Conservation (phyloP, 148 eudicot genomes). For the Polygonum maritimum region DNA sequence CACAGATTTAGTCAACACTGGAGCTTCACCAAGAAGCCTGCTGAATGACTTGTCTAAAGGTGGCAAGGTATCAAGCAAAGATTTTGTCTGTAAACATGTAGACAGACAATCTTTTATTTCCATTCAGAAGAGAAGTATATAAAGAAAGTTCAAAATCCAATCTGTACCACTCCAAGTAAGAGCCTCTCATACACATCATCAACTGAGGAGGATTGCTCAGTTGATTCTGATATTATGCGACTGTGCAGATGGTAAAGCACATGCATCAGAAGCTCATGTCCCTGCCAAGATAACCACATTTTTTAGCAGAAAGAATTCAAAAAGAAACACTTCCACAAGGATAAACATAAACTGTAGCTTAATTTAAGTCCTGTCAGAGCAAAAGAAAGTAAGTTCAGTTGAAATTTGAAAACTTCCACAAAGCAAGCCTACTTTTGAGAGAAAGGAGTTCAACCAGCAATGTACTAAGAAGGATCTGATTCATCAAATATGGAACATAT, state of each 20-base stretch:
- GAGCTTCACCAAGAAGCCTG: constrained; percentile 92
- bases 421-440: background rate
- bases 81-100: constrained; percentile 43
- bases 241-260: constrained; percentile 65
- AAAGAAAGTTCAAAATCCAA: constrained; percentile 12
- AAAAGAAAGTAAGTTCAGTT: background rate
- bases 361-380: background rate
- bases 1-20: constrained; percentile 57
- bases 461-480: background rate
- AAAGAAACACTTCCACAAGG: background rate
- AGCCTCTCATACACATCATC: constrained; percentile 70
- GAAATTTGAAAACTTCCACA: background rate
- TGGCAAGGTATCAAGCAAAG: constrained; percentile 70
- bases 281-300: constrained; percentile 38
- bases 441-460: background rate
- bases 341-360: background rate
- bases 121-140: background rate
- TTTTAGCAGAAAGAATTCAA: background rate
- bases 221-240: constrained; percentile 37
- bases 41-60: constrained; percentile 88
- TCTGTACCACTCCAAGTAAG: constrained; percentile 74
- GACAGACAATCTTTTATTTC: background rate
- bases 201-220: constrained; percentile 38
- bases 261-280: constrained; percentile 95
- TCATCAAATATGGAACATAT: background rate